Evolutionary conservation across 2,329 filamentous ascomycete genomes (phyloP), one percentile per base, ranked within the genome.

Genomic region (Thielaviopsis populi): DNA sequence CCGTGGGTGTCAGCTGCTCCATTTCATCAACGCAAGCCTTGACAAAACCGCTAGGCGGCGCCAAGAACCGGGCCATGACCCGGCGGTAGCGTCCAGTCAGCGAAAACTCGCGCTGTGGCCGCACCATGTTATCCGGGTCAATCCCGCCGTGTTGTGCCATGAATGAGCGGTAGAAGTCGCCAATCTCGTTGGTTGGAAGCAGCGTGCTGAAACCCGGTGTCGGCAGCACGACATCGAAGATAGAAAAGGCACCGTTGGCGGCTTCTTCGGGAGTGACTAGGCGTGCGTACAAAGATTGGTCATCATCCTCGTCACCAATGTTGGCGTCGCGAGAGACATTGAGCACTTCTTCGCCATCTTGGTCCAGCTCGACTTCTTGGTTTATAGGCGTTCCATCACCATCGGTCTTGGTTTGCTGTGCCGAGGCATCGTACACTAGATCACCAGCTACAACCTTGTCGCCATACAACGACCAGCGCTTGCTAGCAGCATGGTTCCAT

Each of bases 221-320:
- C 2, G 95, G 92, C 1, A 99, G 80, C 13, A 99, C 91, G 67
- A 97, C 72, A 71, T 99, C 94, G 70, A 88, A 90, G 69, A 99
- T 87, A 43, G 80, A 83, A 74, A 87, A 96, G 65, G 81, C 79
- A 11, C 89, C 90, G 68, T 84, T 88, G 30, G 80, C 79, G 2
- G 84, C 88, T 72, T 99, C 94, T n/a, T 86, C 84, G 3, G 83
- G 83, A 1, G 84, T 87, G 15, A 99, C 77, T 0, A 85, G 75
- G 15, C 90, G 85, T 1, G 90, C 91, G 42, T 87, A 67, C 59
- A 80, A 72, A 54, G 76, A 76, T 22, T 71, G 70, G 60, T 74
- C 73, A n/a, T 78, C 76, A 7, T 77, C 77, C 17, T 77, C 73
- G 3, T 74, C 74, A 42, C 73, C 71, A 42, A 70, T 59, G 53